Base-by-base conservation (phyloP, 495 filamentous ascomycete genomes). In the Penicillium egyptiacum region DNA sequence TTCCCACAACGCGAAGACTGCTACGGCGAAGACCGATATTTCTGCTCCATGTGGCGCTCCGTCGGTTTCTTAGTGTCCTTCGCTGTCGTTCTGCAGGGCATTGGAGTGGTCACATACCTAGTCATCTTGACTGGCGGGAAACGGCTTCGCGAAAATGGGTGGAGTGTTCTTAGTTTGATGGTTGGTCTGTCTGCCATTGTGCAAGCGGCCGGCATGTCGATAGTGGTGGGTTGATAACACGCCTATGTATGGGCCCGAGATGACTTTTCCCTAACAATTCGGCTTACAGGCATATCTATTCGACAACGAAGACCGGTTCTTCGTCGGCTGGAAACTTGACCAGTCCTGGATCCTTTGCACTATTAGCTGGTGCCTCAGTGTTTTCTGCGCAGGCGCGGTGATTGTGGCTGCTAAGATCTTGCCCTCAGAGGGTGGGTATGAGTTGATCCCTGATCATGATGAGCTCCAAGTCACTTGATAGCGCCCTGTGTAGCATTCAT, bases 1-100 rank as follows among this genome's bases (percentile, higher is more conserved):
- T 88, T 87, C 65, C 86, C 86, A 8, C 72, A 76, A 56, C 73
- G 79, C 57, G 78, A 83, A 46, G 88, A 90, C 72, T 91, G 87
- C 74, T 80, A 84, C 59, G 85, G 82, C 62, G 76, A 78, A 46
- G 82, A 89, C 65, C 81, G 85, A 28, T 83, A 86, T 71, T 96
- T 98, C 79, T 96, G 93, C 74, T 87, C 84, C 58, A 88, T 95
- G 83, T 98, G 93, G 93, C 83, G 89, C 31, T 87, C 85, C 41
- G 84, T 90, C 53, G 91, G 88, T 10, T 96, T 96, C 69, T 74
- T 96, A 51, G 90, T 96, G 83, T 87, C 82, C 51, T 88, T 96
- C 60, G 82, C 88, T 23, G 79, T 90, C 33, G 83, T 96, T 37
- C 60, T 92, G 28, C 84, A 96, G 73, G 80, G 89, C 17, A 88